Conservation (phyloP, 1,284 basidiomycete genomes). For the Crucibulum cyathiforme region DNA sequence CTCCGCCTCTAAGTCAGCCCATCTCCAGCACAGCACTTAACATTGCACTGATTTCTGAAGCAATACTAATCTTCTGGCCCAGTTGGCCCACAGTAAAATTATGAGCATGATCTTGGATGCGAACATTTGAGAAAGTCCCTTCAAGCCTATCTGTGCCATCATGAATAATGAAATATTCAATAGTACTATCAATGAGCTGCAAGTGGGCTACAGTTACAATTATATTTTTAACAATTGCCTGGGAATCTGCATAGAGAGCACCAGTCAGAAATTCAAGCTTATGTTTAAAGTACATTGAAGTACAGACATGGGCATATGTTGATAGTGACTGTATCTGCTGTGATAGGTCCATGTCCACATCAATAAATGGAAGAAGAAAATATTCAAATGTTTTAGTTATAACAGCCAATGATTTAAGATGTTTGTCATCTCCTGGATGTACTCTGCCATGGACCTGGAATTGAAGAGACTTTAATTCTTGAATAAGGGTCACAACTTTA, state of each 20-base stretch:
- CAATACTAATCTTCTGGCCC: conserved; percentile 29
- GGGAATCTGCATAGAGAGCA: conserved; percentile 32
- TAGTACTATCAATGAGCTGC: conserved; percentile 14
- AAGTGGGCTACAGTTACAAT: conserved; percentile 23
- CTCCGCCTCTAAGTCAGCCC: no score
- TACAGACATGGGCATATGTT: conserved; percentile 29
- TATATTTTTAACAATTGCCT: conserved; percentile 34
- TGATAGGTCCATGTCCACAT: conserved; percentile 20
- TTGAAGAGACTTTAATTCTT: conserved; percentile 14
- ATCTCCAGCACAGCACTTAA: no score
- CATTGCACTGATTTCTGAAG: conserved; percentile 24
- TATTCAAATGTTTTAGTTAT: background rate
- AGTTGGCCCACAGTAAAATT: conserved; percentile 40
- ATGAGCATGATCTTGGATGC: conserved; percentile 35
- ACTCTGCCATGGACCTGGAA: no score
- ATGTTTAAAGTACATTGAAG: conserved; percentile 25
- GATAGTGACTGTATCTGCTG: conserved; percentile 29
- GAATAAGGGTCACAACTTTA: conserved; percentile 29
- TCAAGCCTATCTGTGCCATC: conserved; percentile 40
- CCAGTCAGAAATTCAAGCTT: conserved; percentile 19
- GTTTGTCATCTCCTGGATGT: background rate
- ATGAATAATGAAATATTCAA: conserved; percentile 25
- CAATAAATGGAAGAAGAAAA: conserved; percentile 29
- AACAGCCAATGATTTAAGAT: background rate
- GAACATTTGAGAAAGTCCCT: conserved; percentile 28